Conservation (phyloP, 495 filamentous ascomycete species). For the Acidiella bohemica region DNA sequence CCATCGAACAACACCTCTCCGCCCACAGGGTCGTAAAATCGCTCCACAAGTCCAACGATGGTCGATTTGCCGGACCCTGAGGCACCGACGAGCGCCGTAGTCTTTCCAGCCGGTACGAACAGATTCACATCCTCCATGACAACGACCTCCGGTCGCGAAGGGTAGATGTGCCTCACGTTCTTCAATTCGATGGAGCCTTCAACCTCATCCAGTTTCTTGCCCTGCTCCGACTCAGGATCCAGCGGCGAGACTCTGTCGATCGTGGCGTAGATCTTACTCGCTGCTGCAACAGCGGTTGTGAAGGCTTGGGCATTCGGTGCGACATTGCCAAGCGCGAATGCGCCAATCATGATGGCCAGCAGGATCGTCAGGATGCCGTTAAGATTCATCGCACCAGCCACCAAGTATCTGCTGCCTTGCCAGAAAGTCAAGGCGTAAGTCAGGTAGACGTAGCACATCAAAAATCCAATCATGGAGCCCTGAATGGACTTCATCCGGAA, state of each 20-base stretch:
- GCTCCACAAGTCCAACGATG: constrained; percentile 78
- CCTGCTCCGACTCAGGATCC: constrained; percentile 60
- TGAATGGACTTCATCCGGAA: constrained; percentile 56
- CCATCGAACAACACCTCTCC: constrained; percentile 73
- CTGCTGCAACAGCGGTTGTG: constrained; percentile 66
- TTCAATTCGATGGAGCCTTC: constrained; percentile 71
- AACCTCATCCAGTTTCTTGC: constrained; percentile 54
- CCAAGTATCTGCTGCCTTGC: constrained; percentile 75
- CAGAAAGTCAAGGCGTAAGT: constrained; percentile 90
- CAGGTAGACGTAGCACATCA: constrained; percentile 73
- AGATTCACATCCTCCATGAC: constrained; percentile 76
- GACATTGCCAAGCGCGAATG: constrained; percentile 81
- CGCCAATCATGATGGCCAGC: constrained; percentile 80
- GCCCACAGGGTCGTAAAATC: constrained; percentile 80
- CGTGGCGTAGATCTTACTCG: constrained; percentile 77
- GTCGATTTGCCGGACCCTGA: constrained; percentile 87
- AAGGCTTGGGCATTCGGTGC: constrained; percentile 77
- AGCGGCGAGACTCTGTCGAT: constrained; percentile 85
- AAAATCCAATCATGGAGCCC: constrained; percentile 62
- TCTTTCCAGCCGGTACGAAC: constrained; percentile 69
- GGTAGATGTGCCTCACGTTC: constrained; percentile 83
- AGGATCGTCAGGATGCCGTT: constrained; percentile 59
- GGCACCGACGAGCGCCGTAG: constrained; percentile 73
- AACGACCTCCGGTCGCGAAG: constrained; percentile 75
- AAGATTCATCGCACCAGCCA: constrained; percentile 46